These are phyloP conservation scores for Flaveria floridana DNA, from an alignment of 140 eudicot species.

Conservation along the genomic window DNA sequence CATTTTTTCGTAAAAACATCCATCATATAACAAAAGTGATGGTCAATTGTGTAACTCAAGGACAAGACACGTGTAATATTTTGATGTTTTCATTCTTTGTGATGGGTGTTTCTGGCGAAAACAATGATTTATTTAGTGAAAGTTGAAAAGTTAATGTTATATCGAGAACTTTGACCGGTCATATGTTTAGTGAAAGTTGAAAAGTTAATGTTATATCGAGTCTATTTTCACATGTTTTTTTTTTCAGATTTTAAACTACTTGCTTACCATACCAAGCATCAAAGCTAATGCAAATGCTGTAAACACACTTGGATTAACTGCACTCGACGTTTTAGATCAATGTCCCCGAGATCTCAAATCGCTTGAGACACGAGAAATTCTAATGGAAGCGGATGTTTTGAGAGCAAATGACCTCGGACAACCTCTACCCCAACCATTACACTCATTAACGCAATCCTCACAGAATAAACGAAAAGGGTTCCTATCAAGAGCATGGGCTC, in stretches of 20 bases:
- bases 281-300: constrained; percentile 36
- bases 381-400: constrained; percentile 28
- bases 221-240: not conserved
- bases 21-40: no score
- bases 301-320: constrained; percentile 28
- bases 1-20: no score
- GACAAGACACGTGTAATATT: no score
- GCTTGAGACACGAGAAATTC: constrained; percentile 30
- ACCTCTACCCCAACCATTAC: constrained; percentile 15
- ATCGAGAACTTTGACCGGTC: no score
- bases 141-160: no score
- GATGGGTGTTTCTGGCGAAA: no score
- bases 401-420: constrained; percentile 31
- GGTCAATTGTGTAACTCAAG: no score
- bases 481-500: constrained; percentile 28
- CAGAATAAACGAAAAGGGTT: constrained; percentile 16
- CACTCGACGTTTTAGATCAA: constrained; percentile 34
- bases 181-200: no score
- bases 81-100: no score
- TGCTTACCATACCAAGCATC: constrained; percentile 27
- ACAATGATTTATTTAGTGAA: no score
- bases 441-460: not conserved
- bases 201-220: no score
- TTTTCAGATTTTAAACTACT: constrained; percentile 27
- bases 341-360: constrained; percentile 29